Evolutionary conservation across 768 basidiomycete species (phyloP).

Genomic region (Lentinula edodes): DNA sequence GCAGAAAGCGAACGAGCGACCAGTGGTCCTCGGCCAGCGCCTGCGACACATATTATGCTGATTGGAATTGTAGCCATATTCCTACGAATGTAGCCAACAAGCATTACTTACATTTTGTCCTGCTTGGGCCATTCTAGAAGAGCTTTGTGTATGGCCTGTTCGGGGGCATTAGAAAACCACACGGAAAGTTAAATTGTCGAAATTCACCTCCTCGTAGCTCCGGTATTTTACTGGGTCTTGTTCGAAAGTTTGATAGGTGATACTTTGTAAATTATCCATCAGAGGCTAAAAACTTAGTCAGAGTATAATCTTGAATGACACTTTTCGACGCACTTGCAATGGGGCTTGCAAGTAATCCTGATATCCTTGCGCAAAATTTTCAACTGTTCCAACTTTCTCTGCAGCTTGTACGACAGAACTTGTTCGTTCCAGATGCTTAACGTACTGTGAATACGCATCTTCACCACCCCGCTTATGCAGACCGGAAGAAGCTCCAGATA

Average conservation of each 20-base stretch:
- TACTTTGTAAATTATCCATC: constrained; percentile 95
- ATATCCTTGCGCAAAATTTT: constrained; percentile 88
- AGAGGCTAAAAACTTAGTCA: constrained; percentile 54
- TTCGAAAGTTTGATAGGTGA: constrained; percentile 97
- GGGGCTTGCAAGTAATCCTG: constrained; percentile 95
- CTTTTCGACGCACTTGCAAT: constrained; percentile 56
- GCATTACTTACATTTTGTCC: constrained; percentile 53
- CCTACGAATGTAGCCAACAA: neutral
- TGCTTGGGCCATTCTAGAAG: constrained; percentile 63
- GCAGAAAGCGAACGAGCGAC: constrained; percentile 82
- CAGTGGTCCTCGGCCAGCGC: constrained; percentile 92
- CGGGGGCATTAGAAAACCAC: constrained; percentile 4
- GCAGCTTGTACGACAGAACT: constrained; percentile 62
- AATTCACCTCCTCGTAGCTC: constrained; percentile 84
- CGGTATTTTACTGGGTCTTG: constrained; percentile 95
- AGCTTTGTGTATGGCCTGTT: constrained; percentile 75
- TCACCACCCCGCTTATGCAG: constrained; percentile 81
- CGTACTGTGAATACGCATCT: constrained; percentile 84
- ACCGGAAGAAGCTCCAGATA: constrained; percentile 60
- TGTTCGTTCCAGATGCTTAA: constrained; percentile 77
- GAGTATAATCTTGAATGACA: constrained; percentile 1
- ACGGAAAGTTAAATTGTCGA: constrained; percentile 6
- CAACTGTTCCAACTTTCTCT: constrained; percentile 68
- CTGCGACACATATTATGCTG: constrained; percentile 87
- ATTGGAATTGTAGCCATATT: constrained; percentile 4